phyloP scores from a whole-genome alignment of 306 rosid genomes.

The Neltuma alba region DNA sequence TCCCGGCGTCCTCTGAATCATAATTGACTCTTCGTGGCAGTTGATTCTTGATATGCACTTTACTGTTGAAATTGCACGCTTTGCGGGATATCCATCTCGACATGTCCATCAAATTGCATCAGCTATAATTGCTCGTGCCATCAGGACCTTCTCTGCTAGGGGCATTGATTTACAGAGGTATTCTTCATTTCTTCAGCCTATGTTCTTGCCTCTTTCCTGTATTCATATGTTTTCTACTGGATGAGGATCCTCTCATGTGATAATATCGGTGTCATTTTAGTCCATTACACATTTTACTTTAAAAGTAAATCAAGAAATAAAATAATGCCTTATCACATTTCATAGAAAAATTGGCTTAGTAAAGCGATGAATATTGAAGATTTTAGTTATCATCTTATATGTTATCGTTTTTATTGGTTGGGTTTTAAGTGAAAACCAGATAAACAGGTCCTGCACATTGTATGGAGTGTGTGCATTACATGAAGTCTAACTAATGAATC shows the following conservation, averaged over 20 bases:
- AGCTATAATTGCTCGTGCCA: slow-evolving; percentile 88
- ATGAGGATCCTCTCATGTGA: background rate
- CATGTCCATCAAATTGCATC: slow-evolving; percentile 91
- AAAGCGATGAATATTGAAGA: background rate
- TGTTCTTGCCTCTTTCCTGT: slow-evolving; percentile 27
- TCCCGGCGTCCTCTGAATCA: slow-evolving; percentile 19
- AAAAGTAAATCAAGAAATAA: background rate
- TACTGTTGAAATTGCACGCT: slow-evolving; percentile 93
- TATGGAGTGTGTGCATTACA: background rate
- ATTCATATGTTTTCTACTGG: background rate
- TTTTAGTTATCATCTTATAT: background rate
- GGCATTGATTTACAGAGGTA: slow-evolving; percentile 87
- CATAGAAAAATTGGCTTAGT: background rate
- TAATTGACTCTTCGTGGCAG: slow-evolving; percentile 52
- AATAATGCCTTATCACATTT: background rate
- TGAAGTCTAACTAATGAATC: background rate
- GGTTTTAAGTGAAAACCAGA: background rate
- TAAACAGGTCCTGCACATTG: background rate
- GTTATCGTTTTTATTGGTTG: background rate
- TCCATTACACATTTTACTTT: background rate
- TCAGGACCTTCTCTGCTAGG: slow-evolving; percentile 83
- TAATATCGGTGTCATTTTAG: background rate
- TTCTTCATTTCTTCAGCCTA: slow-evolving; percentile 30
- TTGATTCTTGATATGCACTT: slow-evolving; percentile 98
- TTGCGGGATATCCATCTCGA: slow-evolving; percentile 89